Evolutionary conservation across 2,329 filamentous ascomycete genomes (phyloP), one percentile per base, ranked within the genome.

Genomic region (Leptosphaerulina australis): DNA sequence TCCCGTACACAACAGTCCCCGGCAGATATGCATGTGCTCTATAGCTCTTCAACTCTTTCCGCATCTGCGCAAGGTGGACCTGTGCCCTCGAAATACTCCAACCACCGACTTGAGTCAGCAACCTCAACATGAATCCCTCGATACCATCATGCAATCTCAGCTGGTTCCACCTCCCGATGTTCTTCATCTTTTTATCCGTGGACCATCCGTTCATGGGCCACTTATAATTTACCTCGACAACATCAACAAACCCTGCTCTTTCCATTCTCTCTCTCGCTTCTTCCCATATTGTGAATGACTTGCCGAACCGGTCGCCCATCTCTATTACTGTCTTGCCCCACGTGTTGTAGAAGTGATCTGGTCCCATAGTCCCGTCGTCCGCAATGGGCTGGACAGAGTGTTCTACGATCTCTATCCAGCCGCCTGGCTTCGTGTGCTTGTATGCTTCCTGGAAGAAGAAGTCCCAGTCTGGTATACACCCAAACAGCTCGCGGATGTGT

Each of bases 381-480:
- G 67, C 65, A n/a, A 60, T 66, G 0, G 73, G 70, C 4, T 71
- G 68, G 0, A 76, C 69, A 1, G 70, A 69, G 51, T 76, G 67
- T 52, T 79, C 77, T 9, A 74, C 71, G 22, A 76, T 68, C 52
- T 78, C 74, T 17, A 77, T 58, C 62, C 67, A 77, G 34, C 76
- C 76, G 5, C 76, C 76, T 0, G 76, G 76, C 46, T 73, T 74
- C 0, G 58, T 64, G 54, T 71, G 68, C 9, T 51, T 48, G 47
- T 72, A 69, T 4, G 67, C 68, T 50, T 73, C 67, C 45, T 60
- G 41, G 41, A 67, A 74, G 55, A 79, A 76, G 45, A 69, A 69
- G 44, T 74, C 68, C 76, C 77, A 79, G 53, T 79, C 76, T 1
- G 72, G 68, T 14, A 80, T 72, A 44, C 71, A 74, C 10, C 77